A percentile compares a stretch with the other conserved stretches of the same genome.
Conservation (phyloP, 306 rosid genomes). For the Acacia acuminata region DNA sequence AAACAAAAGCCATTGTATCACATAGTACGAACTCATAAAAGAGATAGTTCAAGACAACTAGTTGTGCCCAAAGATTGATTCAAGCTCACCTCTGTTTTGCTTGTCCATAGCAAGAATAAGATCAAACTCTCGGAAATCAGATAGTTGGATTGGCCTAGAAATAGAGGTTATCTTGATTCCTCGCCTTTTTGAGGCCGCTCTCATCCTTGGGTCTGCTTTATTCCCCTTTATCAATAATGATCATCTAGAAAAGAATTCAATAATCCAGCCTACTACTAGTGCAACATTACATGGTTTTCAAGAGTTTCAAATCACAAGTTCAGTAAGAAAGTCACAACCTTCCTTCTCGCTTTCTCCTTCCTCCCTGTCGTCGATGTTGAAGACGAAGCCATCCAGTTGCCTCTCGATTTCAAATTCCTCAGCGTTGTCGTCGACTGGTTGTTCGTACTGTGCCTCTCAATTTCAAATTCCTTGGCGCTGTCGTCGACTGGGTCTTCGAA, state of each 20-base stretch:
- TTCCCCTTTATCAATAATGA: conserved; percentile 59
- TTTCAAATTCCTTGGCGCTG: too few relatives aligned
- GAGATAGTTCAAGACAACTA: not conserved
- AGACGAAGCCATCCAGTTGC: too few relatives aligned
- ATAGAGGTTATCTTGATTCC: conserved; percentile 78
- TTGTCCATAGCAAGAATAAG: conserved; percentile 92
- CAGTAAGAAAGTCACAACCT: too few relatives aligned
- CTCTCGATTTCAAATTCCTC: too few relatives aligned
- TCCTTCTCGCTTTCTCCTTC: too few relatives aligned
- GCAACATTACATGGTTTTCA: not conserved
- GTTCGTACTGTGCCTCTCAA: too few relatives aligned
- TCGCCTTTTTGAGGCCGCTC: conserved; percentile 82
- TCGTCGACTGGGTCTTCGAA: too few relatives aligned
- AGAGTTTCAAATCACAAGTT: not conserved
- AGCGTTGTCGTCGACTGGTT: too few relatives aligned
- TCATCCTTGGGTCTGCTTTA: conserved; percentile 91
- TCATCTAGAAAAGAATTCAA: not conserved
- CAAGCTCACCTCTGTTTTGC: conserved; percentile 61
- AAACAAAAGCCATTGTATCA: conserved; percentile 14
- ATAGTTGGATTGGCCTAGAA: conserved; percentile 76
- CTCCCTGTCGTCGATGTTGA: too few relatives aligned
- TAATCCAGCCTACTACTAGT: not conserved
- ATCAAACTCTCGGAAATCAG: conserved; percentile 86
- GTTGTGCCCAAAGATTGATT: conserved; percentile 4
- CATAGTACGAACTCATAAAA: conserved; percentile 7